Evolutionary conservation across 768 basidiomycete genomes (phyloP), one percentile per base, ranked within the genome.

Genomic region (Nidularia sp.): DNA sequence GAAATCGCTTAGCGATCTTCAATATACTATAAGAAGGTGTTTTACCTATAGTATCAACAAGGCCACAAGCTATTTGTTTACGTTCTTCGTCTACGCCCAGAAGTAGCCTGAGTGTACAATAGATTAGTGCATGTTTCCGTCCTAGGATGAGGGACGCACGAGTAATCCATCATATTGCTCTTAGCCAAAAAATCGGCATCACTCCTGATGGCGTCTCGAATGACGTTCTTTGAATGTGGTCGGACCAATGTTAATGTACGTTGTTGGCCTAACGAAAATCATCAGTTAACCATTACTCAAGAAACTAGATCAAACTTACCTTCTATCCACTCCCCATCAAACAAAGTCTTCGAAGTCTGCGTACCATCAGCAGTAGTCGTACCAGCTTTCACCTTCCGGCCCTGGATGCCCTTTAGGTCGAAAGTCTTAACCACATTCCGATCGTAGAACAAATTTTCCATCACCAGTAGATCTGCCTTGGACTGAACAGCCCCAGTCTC

Each of bases 161-260:
- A 90, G 58, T 91, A 93, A 61, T 93, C 90, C 87, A 92, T 91
- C 59, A 92, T 89, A 55, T 89, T 88, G 58, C 84, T 86, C 59
- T 70, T 77, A 0, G 86, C 74, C 32, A 93, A 70, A 61, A 87
- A 93, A 1, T 86, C 88, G 3, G 85, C 83, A 60, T 92, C 90
- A 43, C 71, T 77, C 56, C 69, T 76, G 56, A 92, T 72, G 2
- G 88, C 88, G 55, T 88, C 84, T 31, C 74, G 75, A 0, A 93
- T 71, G 22, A 90, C 75, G n/a, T 76, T 68, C 60, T 88, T 89
- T 4, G 88, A 88, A 61, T 90, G 78, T 0, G 88, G 86, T 33
- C 79, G 80, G 29, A 92, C 76, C 5, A 91, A 67, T 45, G 84
- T 81, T 54, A 85, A 67, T 0, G 81, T 75, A 49, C 76, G 76